phyloP scores from a whole-genome alignment of 163 green algal species.

The Volvox carteri region DNA sequence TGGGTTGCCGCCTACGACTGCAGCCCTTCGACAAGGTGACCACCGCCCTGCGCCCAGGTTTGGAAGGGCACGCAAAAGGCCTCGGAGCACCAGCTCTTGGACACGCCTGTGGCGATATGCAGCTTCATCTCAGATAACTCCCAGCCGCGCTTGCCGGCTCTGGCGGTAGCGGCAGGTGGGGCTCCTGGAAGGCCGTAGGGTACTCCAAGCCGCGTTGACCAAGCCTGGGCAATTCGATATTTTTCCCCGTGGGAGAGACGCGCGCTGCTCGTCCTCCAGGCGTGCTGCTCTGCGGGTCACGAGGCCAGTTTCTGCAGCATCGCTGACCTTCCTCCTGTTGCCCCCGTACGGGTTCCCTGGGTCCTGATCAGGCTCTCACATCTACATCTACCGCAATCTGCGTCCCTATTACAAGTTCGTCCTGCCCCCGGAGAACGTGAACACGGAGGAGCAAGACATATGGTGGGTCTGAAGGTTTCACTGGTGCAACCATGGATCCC shows the following conservation, averaged over 20 bases:
- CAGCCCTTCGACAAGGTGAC: not conserved
- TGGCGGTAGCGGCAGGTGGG: conserved; percentile 75
- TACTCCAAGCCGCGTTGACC: no score
- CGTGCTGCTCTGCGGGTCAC: no score
- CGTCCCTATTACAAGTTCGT: conserved; percentile 85
- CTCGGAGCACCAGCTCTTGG: conserved; percentile 77
- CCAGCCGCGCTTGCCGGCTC: conserved; percentile 60
- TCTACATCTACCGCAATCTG: conserved; percentile 87
- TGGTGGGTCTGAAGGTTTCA: no score
- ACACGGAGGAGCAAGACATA: conserved; percentile 71
- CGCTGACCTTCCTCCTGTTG: no score
- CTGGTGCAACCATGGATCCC: no score
- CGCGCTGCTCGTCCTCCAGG: no score
- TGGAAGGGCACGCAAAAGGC: conserved; percentile 79
- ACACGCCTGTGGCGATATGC: conserved; percentile 72
- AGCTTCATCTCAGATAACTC: conserved; percentile 69
- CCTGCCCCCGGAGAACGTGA: conserved; percentile 67
- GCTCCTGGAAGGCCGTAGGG: no score
- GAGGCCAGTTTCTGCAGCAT: no score
- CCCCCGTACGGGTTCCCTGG: no score
- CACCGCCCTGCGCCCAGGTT: conserved; percentile 59
- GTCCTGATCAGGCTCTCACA: conserved; percentile 66
- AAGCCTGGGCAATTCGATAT: no score
- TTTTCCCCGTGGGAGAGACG: no score
- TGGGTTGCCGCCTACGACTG: not conserved